Evolutionary conservation across 2,329 filamentous ascomycete genomes (phyloP).

Genomic region (Calonectria leucothoes): DNA sequence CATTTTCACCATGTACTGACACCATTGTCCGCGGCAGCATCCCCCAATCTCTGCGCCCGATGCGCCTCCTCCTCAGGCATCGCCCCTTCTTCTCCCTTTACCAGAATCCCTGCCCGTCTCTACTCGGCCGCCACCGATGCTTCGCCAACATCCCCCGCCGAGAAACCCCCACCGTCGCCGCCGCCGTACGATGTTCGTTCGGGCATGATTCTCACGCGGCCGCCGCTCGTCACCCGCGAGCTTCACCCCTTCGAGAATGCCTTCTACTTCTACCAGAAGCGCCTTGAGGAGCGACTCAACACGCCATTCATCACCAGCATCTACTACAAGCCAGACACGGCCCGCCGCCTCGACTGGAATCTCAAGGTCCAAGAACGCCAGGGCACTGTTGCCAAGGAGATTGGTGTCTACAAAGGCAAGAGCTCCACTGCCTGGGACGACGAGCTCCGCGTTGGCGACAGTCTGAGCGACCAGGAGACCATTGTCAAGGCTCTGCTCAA

Average conservation of each 20-base stretch:
- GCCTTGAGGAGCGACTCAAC: slow-evolving; percentile 90
- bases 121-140: slow-evolving; percentile 48
- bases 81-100: slow-evolving; percentile 33
- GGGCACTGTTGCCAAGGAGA: slow-evolving; percentile 82
- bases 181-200: slow-evolving; percentile 63
- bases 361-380: slow-evolving; percentile 81
- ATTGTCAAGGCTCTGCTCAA: slow-evolving; percentile 77
- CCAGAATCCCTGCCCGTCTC: slow-evolving; percentile 45
- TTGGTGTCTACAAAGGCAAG: slow-evolving; percentile 84
- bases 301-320: slow-evolving; percentile 91
- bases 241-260: slow-evolving; percentile 90
- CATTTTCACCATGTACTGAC: not conserved
- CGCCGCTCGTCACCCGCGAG: slow-evolving; percentile 86
- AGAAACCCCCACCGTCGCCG: slow-evolving; percentile 26
- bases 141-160: slow-evolving; percentile 33
- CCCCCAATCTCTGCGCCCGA: slow-evolving; percentile 50
- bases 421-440: slow-evolving; percentile 86
- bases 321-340: slow-evolving; percentile 94
- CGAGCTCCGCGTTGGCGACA: slow-evolving; percentile 82
- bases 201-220: slow-evolving; percentile 86
- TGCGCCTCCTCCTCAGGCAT: slow-evolving; percentile 48
- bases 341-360: slow-evolving; percentile 88
- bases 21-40: slow-evolving; percentile 32
- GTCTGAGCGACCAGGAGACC: slow-evolving; percentile 71
- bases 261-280: slow-evolving; percentile 97